phyloP scores from a whole-genome alignment of 345 rosid species.

The Gynandropsis gynandra region DNA sequence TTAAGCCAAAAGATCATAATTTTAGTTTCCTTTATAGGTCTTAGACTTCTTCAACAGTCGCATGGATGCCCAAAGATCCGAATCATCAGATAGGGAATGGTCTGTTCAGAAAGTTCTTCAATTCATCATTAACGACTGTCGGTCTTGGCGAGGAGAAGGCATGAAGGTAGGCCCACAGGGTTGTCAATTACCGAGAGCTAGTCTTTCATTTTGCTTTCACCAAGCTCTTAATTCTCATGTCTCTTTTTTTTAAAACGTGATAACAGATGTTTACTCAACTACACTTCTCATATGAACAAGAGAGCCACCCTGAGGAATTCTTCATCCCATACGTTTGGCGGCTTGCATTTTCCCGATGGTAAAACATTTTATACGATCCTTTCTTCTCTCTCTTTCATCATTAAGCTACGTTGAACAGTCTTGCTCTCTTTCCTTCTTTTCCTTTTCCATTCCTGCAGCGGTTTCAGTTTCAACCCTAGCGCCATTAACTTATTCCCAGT shows the following conservation, averaged over 20 bases:
- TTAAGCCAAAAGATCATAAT: constrained; percentile 3
- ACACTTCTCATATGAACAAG: constrained; percentile 97
- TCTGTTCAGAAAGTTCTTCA: constrained; percentile 90
- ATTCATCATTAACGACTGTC: constrained; percentile 62
- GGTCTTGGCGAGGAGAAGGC: constrained; percentile 97
- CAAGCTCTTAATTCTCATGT: neutral
- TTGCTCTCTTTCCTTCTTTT: neutral
- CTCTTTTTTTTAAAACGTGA: neutral
- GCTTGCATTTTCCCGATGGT: constrained; percentile 65
- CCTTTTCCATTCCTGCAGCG: constrained; percentile 36
- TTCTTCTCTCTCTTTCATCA: constrained; percentile 6
- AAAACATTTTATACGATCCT: constrained; percentile 11
- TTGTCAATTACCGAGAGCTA: neutral
- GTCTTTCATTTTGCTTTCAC: neutral
- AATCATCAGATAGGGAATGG: constrained; percentile 64
- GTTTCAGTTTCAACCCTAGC: constrained; percentile 53
- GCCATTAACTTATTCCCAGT: constrained; percentile 72
- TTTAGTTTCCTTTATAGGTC: constrained; percentile 41
- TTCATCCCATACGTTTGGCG: constrained; percentile 93
- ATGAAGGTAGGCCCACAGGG: constrained; percentile 52
- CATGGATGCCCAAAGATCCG: constrained; percentile 67
- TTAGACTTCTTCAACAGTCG: constrained; percentile 87
- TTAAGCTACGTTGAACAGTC: constrained; percentile 4
- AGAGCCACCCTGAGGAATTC: constrained; percentile 95
- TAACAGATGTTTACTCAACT: constrained; percentile 89